Evolutionary conservation across 2,329 filamentous ascomycete genomes (phyloP), one percentile per base, ranked within the genome.

Genomic region (Hymenoscyphus fraxineus): DNA sequence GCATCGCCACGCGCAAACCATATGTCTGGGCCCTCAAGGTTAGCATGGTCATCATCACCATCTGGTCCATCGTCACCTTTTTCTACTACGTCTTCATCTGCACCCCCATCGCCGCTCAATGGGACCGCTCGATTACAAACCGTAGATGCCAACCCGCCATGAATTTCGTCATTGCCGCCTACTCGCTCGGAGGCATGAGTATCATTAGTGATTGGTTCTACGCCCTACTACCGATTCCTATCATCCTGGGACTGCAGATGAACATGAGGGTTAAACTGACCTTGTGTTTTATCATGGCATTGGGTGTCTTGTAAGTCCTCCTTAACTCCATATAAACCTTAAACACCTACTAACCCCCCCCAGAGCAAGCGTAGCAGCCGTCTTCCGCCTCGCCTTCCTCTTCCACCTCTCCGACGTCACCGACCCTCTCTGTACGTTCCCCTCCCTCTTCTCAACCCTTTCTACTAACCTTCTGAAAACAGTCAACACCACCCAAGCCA

Each of bases 51-150:
- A 69, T 84, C 39, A 76, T 85, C 59, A 72, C 75, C 19, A 72
- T 84, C 59, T 85, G 81, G 81, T 83, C 81, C 51, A 67, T 78
- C 22, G 80, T 78, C n/a, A 77, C 82, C 44, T 84, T 84, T 40
- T 56, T 70, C 57, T 70, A 67, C 47, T 59, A 67, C 19, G 38
- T 72, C 19, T 71, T 72, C 41, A 66, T 70, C 44, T 72, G 70
- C 55, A 61, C 55, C 3, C 68, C 70, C 6, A 41, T 70, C 16
- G 68, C 77, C 54, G 81, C 80, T 19, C 82, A 85, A 68, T 85
- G 83, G 83, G 82, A 85, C 16, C 15, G 15, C 15, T 3, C 13
- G 4, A 44, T 44, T n/a, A 1, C 15, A 2, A 44, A 44, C 19
- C 41, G 16, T n/a, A 44, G 6, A 44, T 44, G 41, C 6, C 13